These are phyloP conservation scores for Sugiyamaella castrensis DNA, from an alignment of 1,139 yeast species.

Conservation along the genomic window DNA sequence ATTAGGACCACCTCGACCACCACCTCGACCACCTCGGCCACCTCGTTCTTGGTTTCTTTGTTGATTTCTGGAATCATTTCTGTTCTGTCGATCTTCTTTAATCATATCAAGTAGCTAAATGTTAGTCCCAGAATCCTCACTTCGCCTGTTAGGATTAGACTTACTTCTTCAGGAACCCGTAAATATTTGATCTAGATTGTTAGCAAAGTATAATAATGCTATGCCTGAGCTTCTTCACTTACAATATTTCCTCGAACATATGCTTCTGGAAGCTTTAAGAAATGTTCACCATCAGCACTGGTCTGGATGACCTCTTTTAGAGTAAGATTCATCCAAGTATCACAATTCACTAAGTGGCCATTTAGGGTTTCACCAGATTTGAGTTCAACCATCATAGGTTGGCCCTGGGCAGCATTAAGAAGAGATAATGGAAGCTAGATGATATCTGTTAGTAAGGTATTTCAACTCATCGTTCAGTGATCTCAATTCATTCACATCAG, in stretches of 20 bases:
- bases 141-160: too few relatives aligned
- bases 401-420: slow-evolving; percentile 87
- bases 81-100: slow-evolving; percentile 79
- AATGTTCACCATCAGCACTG: slow-evolving; percentile 62
- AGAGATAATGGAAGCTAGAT: slow-evolving; percentile 79
- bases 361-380: slow-evolving; percentile 88
- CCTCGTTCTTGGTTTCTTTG: slow-evolving; percentile 49
- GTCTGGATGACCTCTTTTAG: slow-evolving; percentile 75
- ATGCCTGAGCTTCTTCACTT: slow-evolving; percentile 12
- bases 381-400: slow-evolving; percentile 83
- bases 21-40: slow-evolving; percentile 28
- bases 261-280: slow-evolving; percentile 68
- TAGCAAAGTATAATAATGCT: background rate
- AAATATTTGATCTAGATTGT: slow-evolving; percentile 51
- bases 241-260: slow-evolving; percentile 81
- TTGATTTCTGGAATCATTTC: slow-evolving; percentile 45
- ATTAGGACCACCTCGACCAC: slow-evolving; percentile 23
- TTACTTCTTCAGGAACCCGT: slow-evolving; percentile 56
- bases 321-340: slow-evolving; percentile 94
- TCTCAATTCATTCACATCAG: too few relatives aligned
- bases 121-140: background rate
- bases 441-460: slow-evolving; percentile 7
- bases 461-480: too few relatives aligned
- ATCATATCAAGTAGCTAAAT: slow-evolving; percentile 43
- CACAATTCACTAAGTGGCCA: slow-evolving; percentile 83